A percentile compares a stretch with the other conserved stretches of the same genome.
Evolutionary conservation across 1,284 basidiomycete genomes (phyloP).

Genomic region (Blastosporella zonata): DNA sequence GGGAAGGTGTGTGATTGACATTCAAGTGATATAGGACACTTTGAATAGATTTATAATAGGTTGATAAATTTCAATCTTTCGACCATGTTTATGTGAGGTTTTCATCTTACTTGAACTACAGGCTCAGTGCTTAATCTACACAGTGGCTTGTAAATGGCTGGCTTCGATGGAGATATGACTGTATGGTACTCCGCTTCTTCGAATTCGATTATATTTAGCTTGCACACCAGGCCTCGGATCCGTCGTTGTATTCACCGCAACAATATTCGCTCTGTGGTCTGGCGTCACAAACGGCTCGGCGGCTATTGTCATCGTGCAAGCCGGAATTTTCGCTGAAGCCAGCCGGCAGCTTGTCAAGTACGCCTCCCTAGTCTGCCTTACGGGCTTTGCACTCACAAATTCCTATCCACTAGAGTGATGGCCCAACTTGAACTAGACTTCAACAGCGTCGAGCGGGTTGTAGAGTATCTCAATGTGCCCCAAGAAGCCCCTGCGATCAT

Average conservation of each 20-base stretch:
- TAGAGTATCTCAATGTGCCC: slow-evolving; percentile 76
- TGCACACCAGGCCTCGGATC: slow-evolving; percentile 61
- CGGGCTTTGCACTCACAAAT: not conserved
- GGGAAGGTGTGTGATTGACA: slow-evolving; percentile 28
- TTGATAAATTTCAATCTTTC: slow-evolving; percentile 74
- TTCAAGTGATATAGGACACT: not conserved
- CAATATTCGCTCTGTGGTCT: slow-evolving; percentile 66
- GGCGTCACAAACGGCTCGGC: slow-evolving; percentile 69
- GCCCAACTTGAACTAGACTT: slow-evolving; percentile 74
- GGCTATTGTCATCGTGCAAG: slow-evolving; percentile 79
- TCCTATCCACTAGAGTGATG: slow-evolving; percentile 40
- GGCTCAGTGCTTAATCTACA: slow-evolving; percentile 11
- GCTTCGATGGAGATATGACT: slow-evolving; percentile 73
- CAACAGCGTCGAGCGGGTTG: slow-evolving; percentile 79
- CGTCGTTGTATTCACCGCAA: slow-evolving; percentile 71
- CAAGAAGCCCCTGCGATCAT: slow-evolving; percentile 77
- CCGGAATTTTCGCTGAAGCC: slow-evolving; percentile 67
- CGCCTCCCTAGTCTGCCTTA: slow-evolving; percentile 6
- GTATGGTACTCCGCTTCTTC: slow-evolving; percentile 28
- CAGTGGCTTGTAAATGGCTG: slow-evolving; percentile 69
- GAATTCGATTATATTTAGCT: not conserved
- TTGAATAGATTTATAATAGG: slow-evolving; percentile 32
- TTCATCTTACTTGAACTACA: slow-evolving; percentile 2
- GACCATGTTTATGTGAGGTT: slow-evolving; percentile 67
- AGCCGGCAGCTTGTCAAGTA: slow-evolving; percentile 65